Percentiles rank a stretch among this genome's conserved stretches.
phyloP scores from a whole-genome alignment of 2,329 filamentous ascomycete genomes.

The Apiospora rasikravindrae region DNA sequence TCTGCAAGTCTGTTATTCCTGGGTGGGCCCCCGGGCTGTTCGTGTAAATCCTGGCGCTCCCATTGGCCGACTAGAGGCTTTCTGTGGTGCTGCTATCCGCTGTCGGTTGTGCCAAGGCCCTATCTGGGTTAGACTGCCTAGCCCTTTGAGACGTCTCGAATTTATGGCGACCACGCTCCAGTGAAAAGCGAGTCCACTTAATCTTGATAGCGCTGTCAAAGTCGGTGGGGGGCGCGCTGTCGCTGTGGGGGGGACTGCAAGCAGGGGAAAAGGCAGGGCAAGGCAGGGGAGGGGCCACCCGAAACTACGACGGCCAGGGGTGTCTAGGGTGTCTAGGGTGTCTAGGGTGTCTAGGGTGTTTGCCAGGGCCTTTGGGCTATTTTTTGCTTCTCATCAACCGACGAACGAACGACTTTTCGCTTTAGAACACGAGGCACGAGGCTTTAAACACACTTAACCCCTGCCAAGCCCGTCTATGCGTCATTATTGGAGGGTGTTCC shows the following conservation, averaged over 20 bases:
- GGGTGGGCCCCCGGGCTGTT: not conserved
- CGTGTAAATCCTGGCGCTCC: not conserved
- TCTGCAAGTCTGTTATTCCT: not conserved
- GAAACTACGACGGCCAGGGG: not conserved
- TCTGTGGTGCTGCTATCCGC: not conserved
- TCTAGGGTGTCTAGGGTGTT: not conserved
- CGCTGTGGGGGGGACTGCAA: not conserved
- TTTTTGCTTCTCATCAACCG: not conserved
- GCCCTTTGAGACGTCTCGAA: constrained; percentile 20
- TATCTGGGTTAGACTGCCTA: constrained; percentile 14
- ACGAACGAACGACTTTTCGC: not conserved
- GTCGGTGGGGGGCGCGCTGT: not conserved
- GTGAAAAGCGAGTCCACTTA: not conserved
- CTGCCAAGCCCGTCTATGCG: not conserved
- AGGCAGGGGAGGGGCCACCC: not conserved
- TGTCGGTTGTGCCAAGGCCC: not conserved
- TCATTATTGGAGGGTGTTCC: not conserved
- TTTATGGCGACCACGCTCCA: not conserved
- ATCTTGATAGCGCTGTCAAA: not conserved
- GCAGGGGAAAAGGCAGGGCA: no score
- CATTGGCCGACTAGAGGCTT: not conserved
- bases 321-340: no score
- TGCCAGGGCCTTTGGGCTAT: not conserved
- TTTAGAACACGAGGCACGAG: not conserved
- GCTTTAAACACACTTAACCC: not conserved